Percentiles rank a stretch among this genome's conserved stretches.
These are phyloP conservation scores for Leccinum angustisporum DNA, from an alignment of 1,284 basidiomycete genomes.

Conservation along the genomic window DNA sequence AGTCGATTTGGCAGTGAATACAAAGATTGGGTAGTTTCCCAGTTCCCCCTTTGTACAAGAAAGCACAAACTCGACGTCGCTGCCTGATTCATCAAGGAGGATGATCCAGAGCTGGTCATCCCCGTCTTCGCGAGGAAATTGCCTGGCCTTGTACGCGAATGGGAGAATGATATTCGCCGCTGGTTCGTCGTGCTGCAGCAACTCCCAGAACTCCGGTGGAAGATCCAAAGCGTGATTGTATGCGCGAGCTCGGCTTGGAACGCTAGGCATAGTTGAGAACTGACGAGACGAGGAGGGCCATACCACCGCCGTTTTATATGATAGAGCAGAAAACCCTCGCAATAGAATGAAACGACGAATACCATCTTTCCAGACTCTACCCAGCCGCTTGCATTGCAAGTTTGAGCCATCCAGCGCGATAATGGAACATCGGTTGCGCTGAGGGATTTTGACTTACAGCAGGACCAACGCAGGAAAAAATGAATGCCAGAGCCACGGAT, in stretches of 20 bases:
- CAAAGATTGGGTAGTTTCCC: constrained; percentile 58
- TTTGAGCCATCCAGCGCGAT: constrained; percentile 20
- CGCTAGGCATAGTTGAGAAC: constrained; percentile 16
- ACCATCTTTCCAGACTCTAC: background rate
- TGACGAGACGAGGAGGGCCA: constrained; percentile 1
- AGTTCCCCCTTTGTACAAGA: constrained; percentile 54
- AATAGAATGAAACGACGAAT: background rate
- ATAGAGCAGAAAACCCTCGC: background rate
- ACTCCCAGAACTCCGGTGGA: constrained; percentile 38
- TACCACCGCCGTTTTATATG: constrained; percentile 14
- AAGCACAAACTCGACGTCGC: constrained; percentile 52
- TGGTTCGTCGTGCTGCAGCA: constrained; percentile 40
- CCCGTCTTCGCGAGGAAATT: constrained; percentile 28
- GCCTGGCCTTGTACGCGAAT: constrained; percentile 32
- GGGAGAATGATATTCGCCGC: constrained; percentile 59
- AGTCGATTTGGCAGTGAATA: constrained; percentile 43
- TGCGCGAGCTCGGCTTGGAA: background rate
- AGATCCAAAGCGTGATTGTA: constrained; percentile 25
- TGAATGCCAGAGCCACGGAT: constrained; percentile 16
- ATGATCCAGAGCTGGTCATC: constrained; percentile 50
- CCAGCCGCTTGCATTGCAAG: background rate
- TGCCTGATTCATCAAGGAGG: constrained; percentile 30
- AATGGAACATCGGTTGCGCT: constrained; percentile 7
- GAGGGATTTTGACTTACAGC: background rate
- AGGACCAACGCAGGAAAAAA: background rate